These are phyloP conservation scores for Cardamine resedifolia DNA, from an alignment of 345 rosid species.

Conservation along the genomic window DNA sequence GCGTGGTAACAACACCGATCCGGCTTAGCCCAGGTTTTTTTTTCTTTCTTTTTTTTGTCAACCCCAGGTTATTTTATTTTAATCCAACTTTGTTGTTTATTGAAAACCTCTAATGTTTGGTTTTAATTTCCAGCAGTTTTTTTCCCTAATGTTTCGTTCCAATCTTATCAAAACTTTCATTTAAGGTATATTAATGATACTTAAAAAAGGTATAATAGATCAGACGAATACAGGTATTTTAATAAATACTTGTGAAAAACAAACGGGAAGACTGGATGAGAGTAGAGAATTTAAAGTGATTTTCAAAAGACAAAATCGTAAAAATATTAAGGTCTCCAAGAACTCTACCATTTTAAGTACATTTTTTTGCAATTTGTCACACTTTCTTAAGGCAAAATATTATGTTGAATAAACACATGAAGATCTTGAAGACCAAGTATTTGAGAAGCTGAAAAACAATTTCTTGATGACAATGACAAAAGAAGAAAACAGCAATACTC, in stretches of 20 bases:
- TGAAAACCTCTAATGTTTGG: not conserved
- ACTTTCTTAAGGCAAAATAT: no score
- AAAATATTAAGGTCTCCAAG: not conserved
- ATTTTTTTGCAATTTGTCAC: not conserved
- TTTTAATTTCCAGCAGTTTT: not conserved
- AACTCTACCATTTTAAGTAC: not conserved
- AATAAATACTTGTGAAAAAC: no score
- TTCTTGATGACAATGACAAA: not conserved
- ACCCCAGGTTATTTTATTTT: not conserved
- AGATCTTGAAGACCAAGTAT: no score
- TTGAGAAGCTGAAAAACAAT: not conserved
- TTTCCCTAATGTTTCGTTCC: no score
- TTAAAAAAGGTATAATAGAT: no score
- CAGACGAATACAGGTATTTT: no score
- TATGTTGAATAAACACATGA: no score
- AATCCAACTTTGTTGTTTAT: not conserved
- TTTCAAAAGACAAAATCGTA: no score
- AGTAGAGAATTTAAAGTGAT: no score
- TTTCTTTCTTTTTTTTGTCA: not conserved
- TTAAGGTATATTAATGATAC: no score
- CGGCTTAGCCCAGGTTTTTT: not conserved
- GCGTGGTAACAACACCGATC: conserved; percentile 10
- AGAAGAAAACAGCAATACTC: not conserved
- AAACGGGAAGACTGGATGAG: no score
- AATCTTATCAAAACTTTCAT: not conserved